Evolutionary conservation across 2,329 filamentous ascomycete species (phyloP).

Genomic region (Didymosphaeria variabile): DNA sequence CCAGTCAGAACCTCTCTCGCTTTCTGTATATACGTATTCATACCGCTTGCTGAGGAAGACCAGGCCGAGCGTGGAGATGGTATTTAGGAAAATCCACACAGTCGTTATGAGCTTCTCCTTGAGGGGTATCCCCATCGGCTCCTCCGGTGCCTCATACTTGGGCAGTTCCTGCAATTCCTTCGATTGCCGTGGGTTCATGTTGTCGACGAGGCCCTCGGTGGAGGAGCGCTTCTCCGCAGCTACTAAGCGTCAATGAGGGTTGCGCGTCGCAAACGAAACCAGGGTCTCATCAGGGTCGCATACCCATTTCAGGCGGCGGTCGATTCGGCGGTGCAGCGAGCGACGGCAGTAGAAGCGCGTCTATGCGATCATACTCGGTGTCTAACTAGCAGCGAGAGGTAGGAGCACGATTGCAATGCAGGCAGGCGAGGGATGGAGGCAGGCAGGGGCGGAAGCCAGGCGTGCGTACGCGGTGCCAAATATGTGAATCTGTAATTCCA

Average conservation of each 20-base stretch:
- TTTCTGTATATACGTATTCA: constrained; percentile 9
- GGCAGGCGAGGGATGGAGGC: neutral
- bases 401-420: constrained; percentile 1
- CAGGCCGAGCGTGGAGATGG: constrained; percentile 53
- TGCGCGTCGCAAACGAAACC: constrained; percentile 3
- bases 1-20: constrained; percentile 30
- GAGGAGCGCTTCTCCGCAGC: constrained; percentile 51
- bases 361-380: constrained; percentile 12
- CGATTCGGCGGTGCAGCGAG: constrained; percentile 1
- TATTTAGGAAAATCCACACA: constrained; percentile 56
- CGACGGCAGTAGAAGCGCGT: constrained; percentile 5
- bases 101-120: constrained; percentile 50
- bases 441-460: constrained; percentile 4
- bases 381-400: neutral
- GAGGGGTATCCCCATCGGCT: constrained; percentile 38
- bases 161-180: constrained; percentile 44
- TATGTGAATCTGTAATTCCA: constrained; percentile 3
- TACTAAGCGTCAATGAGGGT: constrained; percentile 33
- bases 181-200: constrained; percentile 47
- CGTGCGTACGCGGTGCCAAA: neutral
- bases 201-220: constrained; percentile 50
- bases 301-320: constrained; percentile 7
- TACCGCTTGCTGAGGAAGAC: constrained; percentile 59
- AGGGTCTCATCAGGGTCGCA: neutral
- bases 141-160: constrained; percentile 42